A percentile compares a stretch with the other conserved stretches of the same genome.
Conservation (phyloP, 345 rosid genomes). For the Camelina hispida region DNA sequence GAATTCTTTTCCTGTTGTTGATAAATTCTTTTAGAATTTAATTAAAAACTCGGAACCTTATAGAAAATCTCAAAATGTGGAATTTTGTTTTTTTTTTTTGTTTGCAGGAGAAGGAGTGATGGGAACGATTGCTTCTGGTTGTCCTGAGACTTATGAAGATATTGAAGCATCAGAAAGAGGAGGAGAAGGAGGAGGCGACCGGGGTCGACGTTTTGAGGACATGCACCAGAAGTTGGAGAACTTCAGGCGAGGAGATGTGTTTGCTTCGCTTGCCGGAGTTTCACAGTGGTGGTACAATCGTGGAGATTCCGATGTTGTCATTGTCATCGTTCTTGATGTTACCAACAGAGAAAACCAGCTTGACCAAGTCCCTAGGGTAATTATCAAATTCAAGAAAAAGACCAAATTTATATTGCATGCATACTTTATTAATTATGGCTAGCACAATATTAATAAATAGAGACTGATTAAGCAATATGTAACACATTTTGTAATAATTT, state of each 20-base stretch:
- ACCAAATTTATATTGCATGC: slow-evolving; percentile 21
- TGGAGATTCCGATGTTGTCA: slow-evolving; percentile 52
- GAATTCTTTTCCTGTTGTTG: background rate
- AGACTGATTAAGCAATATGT: background rate
- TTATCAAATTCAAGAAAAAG: background rate
- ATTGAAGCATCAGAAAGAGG: slow-evolving; percentile 15
- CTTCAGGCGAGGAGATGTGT: slow-evolving; percentile 57
- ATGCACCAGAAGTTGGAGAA: slow-evolving; percentile 60
- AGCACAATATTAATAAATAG: background rate
- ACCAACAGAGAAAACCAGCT: slow-evolving; percentile 65
- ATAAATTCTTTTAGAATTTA: background rate
- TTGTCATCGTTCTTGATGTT: slow-evolving; percentile 53
- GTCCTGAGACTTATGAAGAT: slow-evolving; percentile 68
- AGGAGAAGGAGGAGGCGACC: slow-evolving; percentile 17
- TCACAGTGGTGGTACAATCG: slow-evolving; percentile 71
- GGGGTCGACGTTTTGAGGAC: slow-evolving; percentile 45
- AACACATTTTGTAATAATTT: background rate
- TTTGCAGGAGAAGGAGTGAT: slow-evolving; percentile 53
- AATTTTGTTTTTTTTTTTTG: background rate
- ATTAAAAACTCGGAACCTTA: background rate
- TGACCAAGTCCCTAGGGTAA: slow-evolving; percentile 61
- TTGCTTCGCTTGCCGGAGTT: slow-evolving; percentile 59
- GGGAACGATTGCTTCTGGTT: slow-evolving; percentile 56
- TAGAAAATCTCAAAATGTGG: background rate
- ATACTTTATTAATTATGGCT: background rate